Percentiles rank a stretch among this genome's conserved stretches.
phyloP scores from a whole-genome alignment of 805 yeast genomes.

The Saccharomycopsis synnaedendra region DNA sequence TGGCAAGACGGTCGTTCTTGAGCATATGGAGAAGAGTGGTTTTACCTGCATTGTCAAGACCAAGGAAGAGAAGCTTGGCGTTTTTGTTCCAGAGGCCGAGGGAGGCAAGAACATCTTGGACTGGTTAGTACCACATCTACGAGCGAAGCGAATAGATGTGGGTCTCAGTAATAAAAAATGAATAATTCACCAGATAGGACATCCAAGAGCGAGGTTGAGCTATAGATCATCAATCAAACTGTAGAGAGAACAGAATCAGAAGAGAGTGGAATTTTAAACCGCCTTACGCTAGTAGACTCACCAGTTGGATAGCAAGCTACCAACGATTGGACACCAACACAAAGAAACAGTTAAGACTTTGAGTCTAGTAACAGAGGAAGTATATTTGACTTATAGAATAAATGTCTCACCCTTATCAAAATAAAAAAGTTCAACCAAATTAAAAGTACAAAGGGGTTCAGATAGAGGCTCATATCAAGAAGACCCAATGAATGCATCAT shows the following conservation, averaged over 20 bases:
- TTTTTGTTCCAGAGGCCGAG: conserved; percentile 87
- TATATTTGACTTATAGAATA: too few relatives aligned
- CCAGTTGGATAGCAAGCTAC: background rate
- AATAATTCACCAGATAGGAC: background rate
- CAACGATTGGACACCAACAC: too few relatives aligned
- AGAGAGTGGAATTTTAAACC: background rate
- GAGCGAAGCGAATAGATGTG: background rate
- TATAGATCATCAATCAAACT: background rate
- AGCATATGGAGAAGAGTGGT: conserved; percentile 81
- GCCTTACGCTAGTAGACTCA: background rate
- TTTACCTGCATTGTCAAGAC: conserved; percentile 97
- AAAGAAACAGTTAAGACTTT: too few relatives aligned
- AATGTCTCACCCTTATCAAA: too few relatives aligned
- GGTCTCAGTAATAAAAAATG: background rate
- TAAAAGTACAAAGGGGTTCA: too few relatives aligned
- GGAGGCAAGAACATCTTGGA: conserved; percentile 67
- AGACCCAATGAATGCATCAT: too few relatives aligned
- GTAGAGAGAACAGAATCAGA: conserved; percentile 17
- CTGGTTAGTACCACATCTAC: conserved; percentile 18
- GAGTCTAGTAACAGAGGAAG: too few relatives aligned
- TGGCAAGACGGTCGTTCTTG: conserved; percentile 93
- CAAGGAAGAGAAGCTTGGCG: conserved; percentile 90
- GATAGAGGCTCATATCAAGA: too few relatives aligned
- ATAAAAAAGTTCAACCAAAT: too few relatives aligned
- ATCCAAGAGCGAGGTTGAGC: background rate